Conservation (phyloP, 139 green algal species). For the Closterium sp. region DNA sequence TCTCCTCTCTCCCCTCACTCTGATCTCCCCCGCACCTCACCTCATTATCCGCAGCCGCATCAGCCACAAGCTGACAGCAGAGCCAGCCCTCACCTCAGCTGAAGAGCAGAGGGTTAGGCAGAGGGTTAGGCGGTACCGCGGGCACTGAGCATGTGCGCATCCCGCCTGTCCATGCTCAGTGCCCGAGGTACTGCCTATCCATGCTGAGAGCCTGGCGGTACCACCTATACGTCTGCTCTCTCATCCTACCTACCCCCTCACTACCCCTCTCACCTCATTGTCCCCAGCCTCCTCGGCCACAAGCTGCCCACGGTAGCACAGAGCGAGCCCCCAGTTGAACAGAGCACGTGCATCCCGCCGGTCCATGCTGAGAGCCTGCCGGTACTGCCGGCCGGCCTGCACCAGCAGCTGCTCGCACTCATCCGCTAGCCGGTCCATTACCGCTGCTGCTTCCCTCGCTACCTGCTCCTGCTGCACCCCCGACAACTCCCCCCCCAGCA, state of each 20-base stretch:
- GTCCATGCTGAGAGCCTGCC: slow-evolving; percentile 28
- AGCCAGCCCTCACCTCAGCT: slow-evolving; percentile 55
- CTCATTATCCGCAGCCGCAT: slow-evolving; percentile 19
- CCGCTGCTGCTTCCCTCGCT: neutral
- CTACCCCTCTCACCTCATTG: slow-evolving; percentile 34
- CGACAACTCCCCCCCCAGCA: too few relatives aligned
- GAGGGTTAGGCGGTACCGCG: too few relatives aligned
- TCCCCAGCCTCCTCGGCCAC: slow-evolving; percentile 22
- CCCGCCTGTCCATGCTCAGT: slow-evolving; percentile 37
- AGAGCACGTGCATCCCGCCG: slow-evolving; percentile 44
- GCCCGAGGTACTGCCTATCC: slow-evolving; percentile 37
- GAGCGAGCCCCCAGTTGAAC: slow-evolving; percentile 51
- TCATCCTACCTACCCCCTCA: too few relatives aligned
- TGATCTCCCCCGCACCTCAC: neutral
- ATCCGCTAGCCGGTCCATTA: slow-evolving; percentile 4
- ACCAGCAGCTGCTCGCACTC: slow-evolving; percentile 51
- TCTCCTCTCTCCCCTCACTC: neutral
- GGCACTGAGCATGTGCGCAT: too few relatives aligned
- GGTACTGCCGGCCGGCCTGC: slow-evolving; percentile 37
- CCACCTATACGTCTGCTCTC: too few relatives aligned
- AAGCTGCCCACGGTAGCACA: slow-evolving; percentile 39
- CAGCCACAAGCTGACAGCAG: slow-evolving; percentile 47
- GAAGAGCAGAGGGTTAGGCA: too few relatives aligned
- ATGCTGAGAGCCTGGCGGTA: too few relatives aligned
- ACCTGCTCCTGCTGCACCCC: neutral